Base-by-base conservation (phyloP, 768 basidiomycete species). In the Rhodotorula babjevae region DNA sequence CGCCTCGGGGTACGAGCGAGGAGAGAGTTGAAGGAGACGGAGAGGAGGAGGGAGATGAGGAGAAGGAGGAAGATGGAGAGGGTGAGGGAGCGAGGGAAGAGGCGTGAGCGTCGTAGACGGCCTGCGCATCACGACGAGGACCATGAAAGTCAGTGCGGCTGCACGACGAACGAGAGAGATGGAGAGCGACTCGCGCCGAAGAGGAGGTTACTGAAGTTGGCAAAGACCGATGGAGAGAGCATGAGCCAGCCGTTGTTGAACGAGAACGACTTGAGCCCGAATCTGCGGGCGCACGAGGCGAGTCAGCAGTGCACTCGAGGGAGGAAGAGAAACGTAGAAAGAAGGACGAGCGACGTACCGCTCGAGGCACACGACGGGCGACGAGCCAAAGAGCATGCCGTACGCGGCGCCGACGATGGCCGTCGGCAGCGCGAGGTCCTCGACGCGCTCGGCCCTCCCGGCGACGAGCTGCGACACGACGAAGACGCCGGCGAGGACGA, bases 101-200 rank as follows among this genome's bases (percentile, higher is more conserved):
- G n/a, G 69, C 71, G 63, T 72, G 55, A 18, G 65, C 52, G 60
- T 76, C 74, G 68, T 76, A 76, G 55, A 76, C 36, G 7, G 36
- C 57, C 65, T 67, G 58, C 10, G 55, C 7, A n/a, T 27, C 10
- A 33, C 12, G n/a, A 25, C 11, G 55, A 46, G 18, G 25, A 40
- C n/a, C 27, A 14, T 27, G 23, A 25, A 63, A 46, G 31, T 12
- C 19, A 44, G 44, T 60, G 57, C 31, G 33, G 14, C 36, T 36
- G 36, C 36, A 9, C 36, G 5, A 5, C 36, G 36, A 36, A 36
- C 5, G 21, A 50, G 59, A 42, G 29, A 8, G 31, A 2, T 0
- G 3, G 44, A 27, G 8, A n/a, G 23, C 15, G 33, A 42, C 49
- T 19, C 10, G 63, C 49, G 15, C 75, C 74, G 11, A 72, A 73